Evolutionary conservation across 129 eudicot genomes (phyloP), one percentile per base, ranked within the genome.

Genomic region (Centrapalus pauciflorus): DNA sequence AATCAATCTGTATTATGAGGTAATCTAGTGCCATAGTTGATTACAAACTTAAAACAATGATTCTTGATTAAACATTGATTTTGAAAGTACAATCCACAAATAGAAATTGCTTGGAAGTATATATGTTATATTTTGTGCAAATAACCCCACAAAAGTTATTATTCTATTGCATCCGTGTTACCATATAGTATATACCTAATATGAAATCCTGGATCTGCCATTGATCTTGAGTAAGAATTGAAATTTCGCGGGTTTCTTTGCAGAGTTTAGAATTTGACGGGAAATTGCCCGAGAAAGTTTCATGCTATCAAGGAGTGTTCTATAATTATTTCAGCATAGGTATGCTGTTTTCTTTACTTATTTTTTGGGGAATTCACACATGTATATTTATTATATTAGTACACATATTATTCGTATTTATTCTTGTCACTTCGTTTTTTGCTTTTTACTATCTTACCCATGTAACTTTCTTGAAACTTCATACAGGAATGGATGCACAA

Each of bases 401-500:
- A 20, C n/a, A n/a, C n/a, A n/a, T 21, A 3, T 33, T 11, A 25
- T 66, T 64, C 16, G 7, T 40, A 35, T 32, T 0, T 48, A 0
- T 11, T 0, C 14, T 37, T 26, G n/a, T 26, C 19, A 12, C n/a
- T 73, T n/a, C 10, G 7, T 71, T 60, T 67, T 23, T n/a, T n/a
- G n/a, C n/a, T n/a, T 50, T 55, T 37, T 37, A 13, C 41, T 66
- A 21, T 61, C 27, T 40, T 45, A 9, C 35, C 26, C 12, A 13
- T 54, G 3, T 54, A 64, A 9, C 14, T 50, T 63, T 63, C 8
- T 73, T 51, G 25, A 59, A n/a, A n/a, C n/a, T n/a, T n/a, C n/a
- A n/a, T 80, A 34, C 65, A 93, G 99, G 99, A 65, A 94, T 94
- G 99, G 99, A 94, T 81, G 99, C 99, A 12, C 99, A 81, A 72